Evolutionary conservation across 73 alveolate species (phyloP), one percentile per base, ranked within the genome.

Genomic region (Paramecium biaurelia): DNA sequence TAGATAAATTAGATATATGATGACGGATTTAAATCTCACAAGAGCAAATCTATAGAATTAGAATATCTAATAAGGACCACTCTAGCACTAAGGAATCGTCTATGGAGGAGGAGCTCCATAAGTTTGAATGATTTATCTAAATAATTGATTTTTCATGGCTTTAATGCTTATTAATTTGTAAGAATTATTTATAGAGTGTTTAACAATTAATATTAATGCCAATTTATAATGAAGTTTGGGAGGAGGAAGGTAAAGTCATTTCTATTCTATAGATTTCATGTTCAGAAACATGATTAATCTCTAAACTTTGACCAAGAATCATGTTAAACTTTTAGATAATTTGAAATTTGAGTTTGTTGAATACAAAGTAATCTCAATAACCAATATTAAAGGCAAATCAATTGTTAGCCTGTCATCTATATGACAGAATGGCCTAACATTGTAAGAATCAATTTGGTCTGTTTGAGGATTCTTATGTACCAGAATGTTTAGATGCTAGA

Each of bases 401-500:
- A 86, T 59, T 86, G 26, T 41, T 86, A 45, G 89, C 93, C 18
- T 86, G 93, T 41, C 93, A 86, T 32, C 42, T 86, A 18, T 86
- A 86, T 67, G 93, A 86, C 30, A 87, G 79, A 87, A 87, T 87
- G 93, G n/a, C 89, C 21, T 9, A 68, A 23, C 89, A 87, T 67
- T 67, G 89, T 68, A 87, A 68, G 34, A 87, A 87, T 42, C 35
- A 87, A 87, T 67, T 41, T 87, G 93, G 93, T 23, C 63, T 86
- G 20, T 86, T 86, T 57, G 85, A 86, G 42, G 89, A 86, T 70
- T 86, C 85, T 9, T 67, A 63, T 76, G 74, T 70, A 34, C 86
- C 93, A 57, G 93, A 86, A 63, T 86, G 93, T 76, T 35, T 86
- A 57, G 93, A 86, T 86, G 93, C 93, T 5, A 57, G 74, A 41